These are phyloP conservation scores for Senna tora DNA, from an alignment of 306 rosid species.

Conservation along the genomic window DNA sequence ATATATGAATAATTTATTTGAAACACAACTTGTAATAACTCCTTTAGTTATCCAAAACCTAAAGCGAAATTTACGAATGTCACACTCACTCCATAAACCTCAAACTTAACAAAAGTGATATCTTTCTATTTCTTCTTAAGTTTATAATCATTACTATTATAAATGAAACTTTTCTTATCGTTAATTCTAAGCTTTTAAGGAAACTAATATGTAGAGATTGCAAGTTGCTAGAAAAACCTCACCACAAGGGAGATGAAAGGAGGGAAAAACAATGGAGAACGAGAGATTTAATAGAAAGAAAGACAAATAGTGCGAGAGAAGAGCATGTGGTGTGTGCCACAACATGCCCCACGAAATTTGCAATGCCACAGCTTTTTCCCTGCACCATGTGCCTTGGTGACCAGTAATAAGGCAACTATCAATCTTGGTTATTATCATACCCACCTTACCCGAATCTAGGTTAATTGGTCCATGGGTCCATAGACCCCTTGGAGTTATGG, in stretches of 20 bases:
- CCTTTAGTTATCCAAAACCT: not conserved
- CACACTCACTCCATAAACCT: not conserved
- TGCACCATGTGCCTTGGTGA: no score
- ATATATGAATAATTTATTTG: no score
- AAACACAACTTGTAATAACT: not conserved
- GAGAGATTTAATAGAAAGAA: not conserved
- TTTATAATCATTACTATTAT: not conserved
- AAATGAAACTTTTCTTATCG: not conserved
- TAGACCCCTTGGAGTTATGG: not conserved
- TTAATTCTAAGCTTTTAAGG: not conserved
- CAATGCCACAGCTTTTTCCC: no score
- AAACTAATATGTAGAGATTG: not conserved
- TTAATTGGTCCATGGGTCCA: not conserved
- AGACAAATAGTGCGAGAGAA: not conserved
- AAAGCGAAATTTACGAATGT: not conserved
- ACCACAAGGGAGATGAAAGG: not conserved
- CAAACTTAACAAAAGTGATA: not conserved
- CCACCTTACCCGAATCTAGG: not conserved
- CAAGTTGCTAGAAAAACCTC: not conserved
- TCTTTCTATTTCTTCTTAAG: not conserved
- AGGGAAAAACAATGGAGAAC: not conserved
- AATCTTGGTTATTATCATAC: no score
- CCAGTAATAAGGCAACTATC: no score
- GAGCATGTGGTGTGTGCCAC: not conserved
- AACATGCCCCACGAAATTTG: no score